Evolutionary conservation across 352 stramenopile genomes (phyloP).

Genomic region (Globisporangium middletonii): DNA sequence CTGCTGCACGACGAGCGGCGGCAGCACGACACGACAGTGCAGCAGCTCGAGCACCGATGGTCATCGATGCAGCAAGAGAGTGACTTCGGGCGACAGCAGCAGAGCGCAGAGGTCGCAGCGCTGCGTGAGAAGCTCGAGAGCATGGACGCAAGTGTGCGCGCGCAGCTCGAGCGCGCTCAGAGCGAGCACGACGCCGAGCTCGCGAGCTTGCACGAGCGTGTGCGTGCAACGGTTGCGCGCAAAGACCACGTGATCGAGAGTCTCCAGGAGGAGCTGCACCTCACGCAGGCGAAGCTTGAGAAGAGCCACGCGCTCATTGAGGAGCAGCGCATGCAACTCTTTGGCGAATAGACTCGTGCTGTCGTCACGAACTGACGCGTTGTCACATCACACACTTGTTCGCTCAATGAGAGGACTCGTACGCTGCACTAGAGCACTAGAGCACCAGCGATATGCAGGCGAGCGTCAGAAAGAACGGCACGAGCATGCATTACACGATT

Average conservation of each 20-base stretch:
- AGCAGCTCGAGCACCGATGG: constrained; percentile 43
- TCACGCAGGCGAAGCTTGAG: constrained; percentile 68
- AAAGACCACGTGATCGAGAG: constrained; percentile 66
- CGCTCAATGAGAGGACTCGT: neutral
- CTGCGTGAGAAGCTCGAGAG: constrained; percentile 41
- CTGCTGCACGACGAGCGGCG: constrained; percentile 57
- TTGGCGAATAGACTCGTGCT: constrained; percentile 25
- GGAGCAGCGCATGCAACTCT: constrained; percentile 67
- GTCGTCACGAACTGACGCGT: no score
- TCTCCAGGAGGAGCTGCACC: constrained; percentile 60
- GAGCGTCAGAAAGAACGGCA: no score
- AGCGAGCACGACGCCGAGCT: constrained; percentile 53
- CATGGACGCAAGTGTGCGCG: constrained; percentile 31
- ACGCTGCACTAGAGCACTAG: no score
- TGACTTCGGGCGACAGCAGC: constrained; percentile 35
- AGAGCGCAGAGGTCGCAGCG: constrained; percentile 30
- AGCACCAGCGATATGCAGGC: neutral
- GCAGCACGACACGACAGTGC: constrained; percentile 31
- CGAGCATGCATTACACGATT: neutral
- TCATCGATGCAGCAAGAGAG: constrained; percentile 31
- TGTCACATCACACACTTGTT: no score
- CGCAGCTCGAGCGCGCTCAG: constrained; percentile 36
- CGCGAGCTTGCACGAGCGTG: constrained; percentile 57
- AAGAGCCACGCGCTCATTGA: constrained; percentile 73
- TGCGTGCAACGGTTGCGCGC: constrained; percentile 53